Base-by-base conservation (phyloP, 2,329 filamentous ascomycete genomes). In the Byssoonygena ceratinophila region DNA sequence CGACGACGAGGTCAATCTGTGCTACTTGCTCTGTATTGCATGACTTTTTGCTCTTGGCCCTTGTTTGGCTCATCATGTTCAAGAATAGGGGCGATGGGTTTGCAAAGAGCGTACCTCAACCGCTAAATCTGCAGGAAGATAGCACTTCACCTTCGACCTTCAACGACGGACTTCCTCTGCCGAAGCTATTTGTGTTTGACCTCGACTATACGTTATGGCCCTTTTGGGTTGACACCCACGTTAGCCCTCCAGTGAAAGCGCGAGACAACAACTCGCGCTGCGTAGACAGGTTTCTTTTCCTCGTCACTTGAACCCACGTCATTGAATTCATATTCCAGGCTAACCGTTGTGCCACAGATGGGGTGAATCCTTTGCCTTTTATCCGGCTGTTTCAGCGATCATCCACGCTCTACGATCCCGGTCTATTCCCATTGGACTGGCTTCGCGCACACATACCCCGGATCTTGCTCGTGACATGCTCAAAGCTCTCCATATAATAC, bases 121-220 rank as follows among this genome's bases (percentile, higher is more conserved):
- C 45, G 4, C 29, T 54, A 11, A 49, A 40, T 9, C 44, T 57
- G n/a, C 54, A 55, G 37, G 55, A 57, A 29, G 27, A 54, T 9
- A 41, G 46, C 39, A 51, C 71, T 36, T 66, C 67, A 57, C 78
- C 78, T 3, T 66, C 71, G 14, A 82, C 79, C 11, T 81, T 84
- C 68, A 79, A 71, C 55, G 81, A 84, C 59, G 76, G 80, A 39
- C 78, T 82, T 0, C 86, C 88, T 0, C 78, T 95, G 1, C 90
- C 90, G 0, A 82, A 83, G 56, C 77, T 95, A 59, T 78, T 97
- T 61, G 86, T 92, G 58, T 96, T 97, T 72, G 92, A 97, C 68
- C 81, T 97, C 57, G 91, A 97, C 76, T 97, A 96, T 76, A 97
- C 92, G 0, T 77, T 97, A n/a, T 97, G 91, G 92, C 89, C 90